Percentiles rank a stretch among this genome's conserved stretches.
phyloP scores from a whole-genome alignment of 805 yeast genomes.

The Zygotorulaspora danielsina region DNA sequence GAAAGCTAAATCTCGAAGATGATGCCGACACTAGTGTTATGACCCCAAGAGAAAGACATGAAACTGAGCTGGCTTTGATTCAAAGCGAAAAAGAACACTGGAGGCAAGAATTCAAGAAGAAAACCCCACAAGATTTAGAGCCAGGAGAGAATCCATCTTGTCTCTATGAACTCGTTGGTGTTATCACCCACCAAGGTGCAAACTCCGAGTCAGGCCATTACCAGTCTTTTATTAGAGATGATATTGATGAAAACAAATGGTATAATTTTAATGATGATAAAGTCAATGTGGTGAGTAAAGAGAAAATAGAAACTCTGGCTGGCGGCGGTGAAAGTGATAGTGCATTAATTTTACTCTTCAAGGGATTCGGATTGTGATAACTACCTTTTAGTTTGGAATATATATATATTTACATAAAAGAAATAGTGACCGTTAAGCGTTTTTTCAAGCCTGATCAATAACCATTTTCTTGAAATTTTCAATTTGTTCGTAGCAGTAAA shows the following conservation, averaged over 20 bases:
- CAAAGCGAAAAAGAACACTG: constrained; percentile 51
- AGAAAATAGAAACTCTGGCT: constrained; percentile 76
- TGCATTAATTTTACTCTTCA: constrained; percentile 83
- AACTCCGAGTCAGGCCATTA: constrained; percentile 97
- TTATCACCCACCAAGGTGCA: constrained; percentile 91
- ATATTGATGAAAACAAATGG: constrained; percentile 75
- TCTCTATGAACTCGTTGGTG: constrained; percentile 74
- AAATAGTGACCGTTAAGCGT: neutral
- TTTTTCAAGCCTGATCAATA: constrained; percentile 14
- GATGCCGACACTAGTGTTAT: constrained; percentile 16
- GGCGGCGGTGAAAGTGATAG: constrained; percentile 99
- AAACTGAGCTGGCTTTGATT: constrained; percentile 44
- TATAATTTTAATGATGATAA: constrained; percentile 93
- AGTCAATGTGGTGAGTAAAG: constrained; percentile 70
- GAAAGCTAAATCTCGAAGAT: constrained; percentile 30
- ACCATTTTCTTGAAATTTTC: constrained; percentile 61
- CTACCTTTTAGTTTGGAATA: constrained; percentile 4
- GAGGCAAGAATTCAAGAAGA: constrained; percentile 41
- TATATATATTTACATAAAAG: constrained; percentile 7
- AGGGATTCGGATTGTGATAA: constrained; percentile 62
- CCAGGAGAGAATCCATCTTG: constrained; percentile 81
- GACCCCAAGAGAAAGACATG: constrained; percentile 53
- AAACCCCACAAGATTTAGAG: constrained; percentile 44
- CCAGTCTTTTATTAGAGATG: constrained; percentile 81
- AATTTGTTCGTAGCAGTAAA: constrained; percentile 81